These are phyloP conservation scores for Ogataea corticis DNA, from an alignment of 805 yeast species.

Conservation along the genomic window DNA sequence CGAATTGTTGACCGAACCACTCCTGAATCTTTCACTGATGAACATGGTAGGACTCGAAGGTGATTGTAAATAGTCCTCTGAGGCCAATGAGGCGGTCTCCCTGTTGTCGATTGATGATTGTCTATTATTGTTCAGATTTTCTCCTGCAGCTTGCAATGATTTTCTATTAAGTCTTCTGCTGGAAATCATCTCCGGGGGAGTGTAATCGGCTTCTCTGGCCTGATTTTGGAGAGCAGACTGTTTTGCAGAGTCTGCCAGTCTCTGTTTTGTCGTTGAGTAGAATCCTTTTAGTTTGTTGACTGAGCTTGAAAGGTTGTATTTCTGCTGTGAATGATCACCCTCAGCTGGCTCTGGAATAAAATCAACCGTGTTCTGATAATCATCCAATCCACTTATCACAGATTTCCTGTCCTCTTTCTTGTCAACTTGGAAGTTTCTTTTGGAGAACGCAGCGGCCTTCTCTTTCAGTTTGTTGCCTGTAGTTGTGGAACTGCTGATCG, in stretches of 20 bases:
- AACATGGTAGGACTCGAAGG: conserved; percentile 29
- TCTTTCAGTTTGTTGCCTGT: conserved; percentile 5
- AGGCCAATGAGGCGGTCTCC: not conserved
- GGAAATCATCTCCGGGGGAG: conserved; percentile 69
- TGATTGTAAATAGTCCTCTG: conserved; percentile 4
- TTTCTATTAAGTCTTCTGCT: conserved; percentile 41
- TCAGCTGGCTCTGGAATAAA: not conserved
- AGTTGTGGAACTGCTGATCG: conserved; percentile 2
- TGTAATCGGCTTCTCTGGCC: conserved; percentile 19
- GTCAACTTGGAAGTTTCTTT: conserved; percentile 26
- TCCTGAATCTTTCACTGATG: conserved; percentile 24
- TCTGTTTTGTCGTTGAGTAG: conserved; percentile 54
- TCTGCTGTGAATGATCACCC: not conserved
- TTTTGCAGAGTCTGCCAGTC: conserved; percentile 10
- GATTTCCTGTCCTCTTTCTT: not conserved
- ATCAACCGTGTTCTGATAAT: not conserved
- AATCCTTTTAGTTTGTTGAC: conserved; percentile 66
- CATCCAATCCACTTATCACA: not conserved
- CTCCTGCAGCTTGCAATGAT: not conserved
- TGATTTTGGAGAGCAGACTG: not conserved
- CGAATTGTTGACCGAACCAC: conserved; percentile 8
- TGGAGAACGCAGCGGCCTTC: conserved; percentile 29
- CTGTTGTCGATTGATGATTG: conserved; percentile 10
- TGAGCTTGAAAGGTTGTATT: conserved; percentile 41
- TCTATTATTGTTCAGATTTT: not conserved